phyloP scores from a whole-genome alignment of 345 rosid species.

The Bruguiera sexangula region DNA sequence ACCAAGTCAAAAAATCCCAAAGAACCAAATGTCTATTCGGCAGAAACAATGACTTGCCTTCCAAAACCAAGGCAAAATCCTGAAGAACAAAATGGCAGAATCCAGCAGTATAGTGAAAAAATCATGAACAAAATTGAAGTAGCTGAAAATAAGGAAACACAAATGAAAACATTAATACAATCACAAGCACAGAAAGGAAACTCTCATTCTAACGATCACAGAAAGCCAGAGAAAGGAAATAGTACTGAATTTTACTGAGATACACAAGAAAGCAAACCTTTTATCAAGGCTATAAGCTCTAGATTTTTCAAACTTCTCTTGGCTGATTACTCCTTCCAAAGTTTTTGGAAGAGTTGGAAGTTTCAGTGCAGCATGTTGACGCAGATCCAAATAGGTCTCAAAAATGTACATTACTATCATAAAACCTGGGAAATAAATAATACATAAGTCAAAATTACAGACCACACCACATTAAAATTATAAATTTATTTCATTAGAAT shows the following conservation, averaged over 20 bases:
- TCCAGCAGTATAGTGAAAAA: slow-evolving; percentile 82
- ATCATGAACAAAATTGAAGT: slow-evolving; percentile 83
- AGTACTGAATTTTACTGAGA: background rate
- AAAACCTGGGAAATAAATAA: slow-evolving; percentile 51
- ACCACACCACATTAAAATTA: background rate
- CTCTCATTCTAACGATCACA: background rate
- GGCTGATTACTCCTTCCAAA: slow-evolving; percentile 87
- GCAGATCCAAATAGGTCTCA: slow-evolving; percentile 79
- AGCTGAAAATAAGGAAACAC: slow-evolving; percentile 47
- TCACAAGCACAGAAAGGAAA: background rate
- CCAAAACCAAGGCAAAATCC: slow-evolving; percentile 96
- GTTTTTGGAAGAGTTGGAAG: slow-evolving; percentile 85
- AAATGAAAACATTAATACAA: slow-evolving; percentile 8
- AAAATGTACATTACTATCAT: slow-evolving; percentile 86
- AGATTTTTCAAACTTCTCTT: slow-evolving; percentile 85
- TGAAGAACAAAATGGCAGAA: slow-evolving; percentile 86
- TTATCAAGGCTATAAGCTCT: slow-evolving; percentile 95
- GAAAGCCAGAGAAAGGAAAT: background rate
- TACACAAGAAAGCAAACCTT: slow-evolving; percentile 46
- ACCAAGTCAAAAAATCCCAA: slow-evolving; percentile 3
- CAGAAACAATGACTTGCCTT: slow-evolving; percentile 48
- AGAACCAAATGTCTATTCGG: background rate
- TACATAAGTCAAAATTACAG: background rate
- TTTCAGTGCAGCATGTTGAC: slow-evolving; percentile 78
- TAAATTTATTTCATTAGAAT: too few species aligned